Evolutionary conservation across 1,139 yeast genomes (phyloP).

Genomic region (Candida gigantensis): DNA sequence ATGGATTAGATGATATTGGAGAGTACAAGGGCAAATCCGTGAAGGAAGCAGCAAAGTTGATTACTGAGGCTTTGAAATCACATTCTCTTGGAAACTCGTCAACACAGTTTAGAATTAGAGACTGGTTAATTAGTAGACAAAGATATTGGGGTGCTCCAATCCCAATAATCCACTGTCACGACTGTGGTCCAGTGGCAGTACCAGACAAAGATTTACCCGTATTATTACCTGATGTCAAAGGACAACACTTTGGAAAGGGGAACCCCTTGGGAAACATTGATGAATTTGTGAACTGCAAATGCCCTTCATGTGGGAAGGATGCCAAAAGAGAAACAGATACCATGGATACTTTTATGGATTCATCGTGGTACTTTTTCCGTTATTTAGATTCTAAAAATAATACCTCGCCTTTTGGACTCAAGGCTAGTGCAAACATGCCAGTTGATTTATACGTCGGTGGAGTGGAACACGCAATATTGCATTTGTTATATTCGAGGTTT

Average conservation of each 20-base stretch:
- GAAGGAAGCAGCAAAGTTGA: slow-evolving; percentile 51
- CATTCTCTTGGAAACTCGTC: slow-evolving; percentile 45
- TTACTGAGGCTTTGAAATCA: slow-evolving; percentile 44
- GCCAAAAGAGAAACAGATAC: slow-evolving; percentile 95
- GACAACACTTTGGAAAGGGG: slow-evolving; percentile 51
- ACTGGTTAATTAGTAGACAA: slow-evolving; percentile 94
- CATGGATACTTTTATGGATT: slow-evolving; percentile 98
- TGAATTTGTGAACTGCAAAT: slow-evolving; percentile 69
- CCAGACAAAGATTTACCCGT: slow-evolving; percentile 88
- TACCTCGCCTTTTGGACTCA: slow-evolving; percentile 49
- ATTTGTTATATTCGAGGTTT: slow-evolving; percentile 81
- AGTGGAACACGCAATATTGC: slow-evolving; percentile 93
- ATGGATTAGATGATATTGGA: slow-evolving; percentile 42
- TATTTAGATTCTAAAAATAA: slow-evolving; percentile 73
- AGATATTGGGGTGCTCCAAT: slow-evolving; percentile 99
- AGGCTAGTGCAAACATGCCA: slow-evolving; percentile 65
- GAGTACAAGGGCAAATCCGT: slow-evolving; percentile 51
- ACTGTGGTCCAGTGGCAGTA: slow-evolving; percentile 88
- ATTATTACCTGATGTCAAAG: slow-evolving; percentile 58
- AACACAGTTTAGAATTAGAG: slow-evolving; percentile 69
- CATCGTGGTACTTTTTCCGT: slow-evolving; percentile 94
- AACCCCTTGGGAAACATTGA: slow-evolving; percentile 70
- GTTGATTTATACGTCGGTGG: slow-evolving; percentile 94
- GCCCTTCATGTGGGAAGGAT: slow-evolving; percentile 71
- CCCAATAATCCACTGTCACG: slow-evolving; percentile 83